Conservation (phyloP, 768 basidiomycete species). For the Albatrellus ellisii region DNA sequence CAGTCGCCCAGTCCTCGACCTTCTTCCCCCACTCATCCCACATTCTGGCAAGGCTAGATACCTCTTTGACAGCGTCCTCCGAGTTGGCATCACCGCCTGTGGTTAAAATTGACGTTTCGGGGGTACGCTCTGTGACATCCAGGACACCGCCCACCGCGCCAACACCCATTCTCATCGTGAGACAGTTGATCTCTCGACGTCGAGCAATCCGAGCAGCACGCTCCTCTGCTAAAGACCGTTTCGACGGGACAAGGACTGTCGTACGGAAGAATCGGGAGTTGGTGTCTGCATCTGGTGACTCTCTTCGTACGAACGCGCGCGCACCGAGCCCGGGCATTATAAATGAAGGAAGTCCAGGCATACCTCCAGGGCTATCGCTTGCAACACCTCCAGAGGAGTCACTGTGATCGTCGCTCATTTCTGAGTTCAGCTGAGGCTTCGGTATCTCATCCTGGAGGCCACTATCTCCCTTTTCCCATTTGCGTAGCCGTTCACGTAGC, state of each 20-base stretch:
- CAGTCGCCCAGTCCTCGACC: constrained; percentile 56
- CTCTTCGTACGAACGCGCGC: constrained; percentile 12
- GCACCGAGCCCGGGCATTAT: constrained; percentile 14
- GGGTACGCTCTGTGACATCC: constrained; percentile 4
- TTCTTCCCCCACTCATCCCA: constrained; percentile 58
- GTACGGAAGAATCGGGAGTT: constrained; percentile 48
- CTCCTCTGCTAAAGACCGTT: constrained; percentile 43
- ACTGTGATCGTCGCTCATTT: constrained; percentile 26
- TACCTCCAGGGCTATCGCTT: constrained; percentile 28
- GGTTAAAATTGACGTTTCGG: too few relatives aligned
- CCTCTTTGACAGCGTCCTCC: constrained; percentile 15
- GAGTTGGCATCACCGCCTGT: too few relatives aligned
- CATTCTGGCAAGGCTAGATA: constrained; percentile 22
- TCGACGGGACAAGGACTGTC: constrained; percentile 52
- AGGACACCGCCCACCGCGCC: constrained; percentile 43
- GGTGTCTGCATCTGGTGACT: constrained; percentile 1
- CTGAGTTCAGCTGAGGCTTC: constrained; percentile 25
- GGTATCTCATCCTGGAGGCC: constrained; percentile 54
- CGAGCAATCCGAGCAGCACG: constrained; percentile 42
- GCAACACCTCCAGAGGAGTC: constrained; percentile 32
- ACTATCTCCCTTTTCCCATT: constrained; percentile 58
- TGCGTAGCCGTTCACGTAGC: constrained; percentile 52
- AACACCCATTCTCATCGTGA: constrained; percentile 75
- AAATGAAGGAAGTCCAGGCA: constrained; percentile 25
- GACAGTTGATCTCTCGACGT: constrained; percentile 65